Conservation (phyloP, 306 rosid species). For the Sindora glabra region DNA sequence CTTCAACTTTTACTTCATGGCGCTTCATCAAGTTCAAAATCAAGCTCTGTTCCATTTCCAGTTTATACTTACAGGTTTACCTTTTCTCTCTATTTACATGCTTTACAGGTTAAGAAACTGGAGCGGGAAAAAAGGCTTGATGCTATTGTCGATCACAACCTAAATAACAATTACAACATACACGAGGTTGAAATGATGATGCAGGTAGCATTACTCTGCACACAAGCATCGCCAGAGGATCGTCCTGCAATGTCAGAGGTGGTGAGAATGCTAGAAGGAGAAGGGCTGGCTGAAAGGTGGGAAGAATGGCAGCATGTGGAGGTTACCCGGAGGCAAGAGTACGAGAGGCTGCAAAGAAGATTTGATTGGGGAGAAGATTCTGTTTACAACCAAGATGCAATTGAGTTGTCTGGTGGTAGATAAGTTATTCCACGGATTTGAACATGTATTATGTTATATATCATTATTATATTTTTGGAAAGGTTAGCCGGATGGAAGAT, state of each 20-base stretch:
- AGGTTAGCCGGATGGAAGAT: slow-evolving; percentile 23
- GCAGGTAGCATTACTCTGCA: slow-evolving; percentile 87
- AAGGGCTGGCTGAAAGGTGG: slow-evolving; percentile 99
- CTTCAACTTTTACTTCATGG: neutral
- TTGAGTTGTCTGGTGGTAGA: slow-evolving; percentile 90
- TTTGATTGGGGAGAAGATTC: slow-evolving; percentile 99
- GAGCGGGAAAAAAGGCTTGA: slow-evolving; percentile 77
- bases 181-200: slow-evolving; percentile 94
- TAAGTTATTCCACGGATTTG: slow-evolving; percentile 25
- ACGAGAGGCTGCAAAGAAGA: slow-evolving; percentile 84
- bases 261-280: slow-evolving; percentile 96
- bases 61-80: slow-evolving; percentile 4
- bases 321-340: slow-evolving; percentile 82
- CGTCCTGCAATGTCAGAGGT: slow-evolving; percentile 96
- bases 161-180: slow-evolving; percentile 44
- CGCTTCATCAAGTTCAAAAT: slow-evolving; percentile 3
- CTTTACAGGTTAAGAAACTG: slow-evolving; percentile 77
- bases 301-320: slow-evolving; percentile 96
- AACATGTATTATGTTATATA: neutral
- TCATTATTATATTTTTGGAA: slow-evolving; percentile 26
- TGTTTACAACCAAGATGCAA: slow-evolving; percentile 76
- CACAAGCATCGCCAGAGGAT: slow-evolving; percentile 91
- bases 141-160: slow-evolving; percentile 77
- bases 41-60: neutral
- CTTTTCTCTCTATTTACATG: neutral